These are phyloP conservation scores for Beauveria asiatica DNA, from an alignment of 2,329 filamentous ascomycete genomes.

Conservation along the genomic window DNA sequence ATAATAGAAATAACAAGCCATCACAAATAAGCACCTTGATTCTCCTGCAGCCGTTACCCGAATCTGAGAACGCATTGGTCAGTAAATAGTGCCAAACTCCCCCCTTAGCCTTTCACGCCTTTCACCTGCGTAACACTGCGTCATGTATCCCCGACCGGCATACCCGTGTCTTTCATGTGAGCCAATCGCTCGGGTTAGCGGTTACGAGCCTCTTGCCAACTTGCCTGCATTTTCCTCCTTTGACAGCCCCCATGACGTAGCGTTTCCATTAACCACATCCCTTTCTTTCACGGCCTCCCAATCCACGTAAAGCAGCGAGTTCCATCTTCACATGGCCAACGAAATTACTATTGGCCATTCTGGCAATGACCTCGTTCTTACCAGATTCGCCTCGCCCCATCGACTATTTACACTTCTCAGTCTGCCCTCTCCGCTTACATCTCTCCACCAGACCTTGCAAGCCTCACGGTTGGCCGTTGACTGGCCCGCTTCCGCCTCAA, in stretches of 20 bases:
- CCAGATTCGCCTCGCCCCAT: background rate
- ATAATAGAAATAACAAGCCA: slow-evolving; percentile 6
- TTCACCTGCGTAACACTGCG: background rate
- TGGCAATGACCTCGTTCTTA: too few species aligned
- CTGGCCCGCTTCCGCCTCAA: background rate
- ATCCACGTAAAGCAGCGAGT: too few species aligned
- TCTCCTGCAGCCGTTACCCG: slow-evolving; percentile 3
- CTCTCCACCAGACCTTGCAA: background rate
- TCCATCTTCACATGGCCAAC: too few species aligned
- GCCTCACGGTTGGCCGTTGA: background rate
- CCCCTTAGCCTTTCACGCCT: background rate
- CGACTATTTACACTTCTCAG: background rate
- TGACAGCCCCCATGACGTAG: background rate
- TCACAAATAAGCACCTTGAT: background rate
- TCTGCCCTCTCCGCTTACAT: background rate
- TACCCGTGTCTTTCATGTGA: background rate
- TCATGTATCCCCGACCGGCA: background rate
- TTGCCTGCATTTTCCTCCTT: too few species aligned
- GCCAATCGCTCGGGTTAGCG: background rate
- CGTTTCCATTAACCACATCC: too few species aligned
- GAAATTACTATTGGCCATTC: too few species aligned
- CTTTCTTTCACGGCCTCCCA: too few species aligned
- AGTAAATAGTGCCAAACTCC: too few species aligned
- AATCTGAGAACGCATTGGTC: background rate
- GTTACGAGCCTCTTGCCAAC: background rate